phyloP scores from a whole-genome alignment of 2,329 filamentous ascomycete genomes.

The Ceratocystis colombiana region DNA sequence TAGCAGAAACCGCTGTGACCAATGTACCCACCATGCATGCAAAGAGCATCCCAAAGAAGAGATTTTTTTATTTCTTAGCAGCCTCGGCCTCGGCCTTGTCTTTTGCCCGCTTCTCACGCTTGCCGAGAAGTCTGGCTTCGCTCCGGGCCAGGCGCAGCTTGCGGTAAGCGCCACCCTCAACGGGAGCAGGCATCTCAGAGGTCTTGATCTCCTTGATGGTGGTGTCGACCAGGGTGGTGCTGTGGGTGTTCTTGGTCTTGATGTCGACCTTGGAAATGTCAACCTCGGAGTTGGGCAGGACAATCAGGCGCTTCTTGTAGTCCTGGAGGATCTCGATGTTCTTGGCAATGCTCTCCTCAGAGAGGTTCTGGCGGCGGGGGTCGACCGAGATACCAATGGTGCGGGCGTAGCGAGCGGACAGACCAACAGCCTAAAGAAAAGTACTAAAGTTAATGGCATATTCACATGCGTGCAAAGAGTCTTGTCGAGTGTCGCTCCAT shows the following conservation, averaged over 20 bases:
- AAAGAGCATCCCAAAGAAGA: constrained; percentile 22
- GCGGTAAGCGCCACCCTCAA: constrained; percentile 77
- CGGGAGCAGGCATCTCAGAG: constrained; percentile 62
- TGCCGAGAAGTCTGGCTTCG: constrained; percentile 70
- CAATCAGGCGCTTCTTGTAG: constrained; percentile 90
- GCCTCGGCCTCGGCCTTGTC: constrained; percentile 75
- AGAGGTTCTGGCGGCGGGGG: constrained; percentile 91
- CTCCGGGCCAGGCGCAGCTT: constrained; percentile 75
- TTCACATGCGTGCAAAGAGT: constrained; percentile 30
- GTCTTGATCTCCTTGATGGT: constrained; percentile 68
- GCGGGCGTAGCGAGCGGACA: constrained; percentile 84
- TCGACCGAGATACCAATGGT: constrained; percentile 98
- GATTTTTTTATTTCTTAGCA: constrained; percentile 72
- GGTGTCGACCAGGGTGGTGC: constrained; percentile 60
- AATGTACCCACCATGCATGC: constrained; percentile 22
- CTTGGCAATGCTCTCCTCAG: constrained; percentile 83
- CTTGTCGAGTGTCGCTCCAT: constrained; percentile 9
- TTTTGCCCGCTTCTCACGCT: constrained; percentile 85
- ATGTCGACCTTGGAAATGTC: constrained; percentile 58
- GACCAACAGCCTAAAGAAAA: constrained; percentile 70
- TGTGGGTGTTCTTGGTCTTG: constrained; percentile 40
- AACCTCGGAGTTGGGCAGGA: constrained; percentile 83
- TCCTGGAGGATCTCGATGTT: constrained; percentile 98
- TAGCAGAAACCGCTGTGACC: constrained; percentile 25
- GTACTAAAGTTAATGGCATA: constrained; percentile 26